Evolutionary conservation across 1,139 yeast genomes (phyloP), one percentile per base, ranked within the genome.

Genomic region (Magnusiomyces paraingens): DNA sequence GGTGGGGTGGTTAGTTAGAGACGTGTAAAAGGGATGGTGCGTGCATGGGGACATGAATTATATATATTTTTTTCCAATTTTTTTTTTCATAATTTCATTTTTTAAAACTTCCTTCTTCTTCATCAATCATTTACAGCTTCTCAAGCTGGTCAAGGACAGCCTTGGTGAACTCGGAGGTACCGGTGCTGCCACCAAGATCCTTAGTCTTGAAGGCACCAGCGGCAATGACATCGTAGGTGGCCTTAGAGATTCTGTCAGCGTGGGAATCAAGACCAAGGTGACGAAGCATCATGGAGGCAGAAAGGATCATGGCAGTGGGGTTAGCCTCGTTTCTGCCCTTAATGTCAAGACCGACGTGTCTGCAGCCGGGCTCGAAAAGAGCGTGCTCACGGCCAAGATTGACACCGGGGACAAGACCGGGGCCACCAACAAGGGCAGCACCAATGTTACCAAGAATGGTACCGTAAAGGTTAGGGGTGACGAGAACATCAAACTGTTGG

Each of bases 371-470:
- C 80, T 93, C 99, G 73, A 93, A 93, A 61, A 93, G 94, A 57
- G 99, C 98, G 73, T 86, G 85, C 70, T 93, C 97, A 73, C 96
- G 86, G 75, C 99, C 98, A 66, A 88, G 90, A 80, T 90, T 88
- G 67, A 95, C 97, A 75, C 98, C 98, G 67, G 99, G 97, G 56
- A 93, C 96, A 67, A 93, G 80, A 75, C 98, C 98, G 70, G 98
- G 98, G 66, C 98, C 98, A 74, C 99, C 99, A 63, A 93, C 86
- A 66, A 93, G 81, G 61, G 96, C 99, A 63, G 99, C 96, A 77
- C 98, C 98, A 69, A 93, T 90, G 82, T 93, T 93, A 64, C 97
- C 90, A 70, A 93, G 78, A 70, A 93, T 93, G 69, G 96, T 85
- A 77, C 99, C 99, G 80, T 93, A 93, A 77, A 93, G 82, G 81